Base-by-base conservation (phyloP, 768 basidiomycete species). In the Suillus plorans region DNA sequence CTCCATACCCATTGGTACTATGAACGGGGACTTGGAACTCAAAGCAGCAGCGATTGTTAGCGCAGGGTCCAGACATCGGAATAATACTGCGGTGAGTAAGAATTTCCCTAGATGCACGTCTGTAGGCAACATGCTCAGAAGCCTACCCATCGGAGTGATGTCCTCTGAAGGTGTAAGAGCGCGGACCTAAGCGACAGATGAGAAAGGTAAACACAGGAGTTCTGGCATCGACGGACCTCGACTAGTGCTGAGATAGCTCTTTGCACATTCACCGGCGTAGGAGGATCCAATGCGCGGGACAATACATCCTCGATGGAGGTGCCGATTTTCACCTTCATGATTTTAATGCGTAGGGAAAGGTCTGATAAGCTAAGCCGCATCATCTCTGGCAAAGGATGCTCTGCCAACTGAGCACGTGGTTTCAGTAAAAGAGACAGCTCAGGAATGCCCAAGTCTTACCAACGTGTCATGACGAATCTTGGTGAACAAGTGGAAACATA, bases 81-180 rank as follows among this genome's bases (percentile, higher is more conserved):
- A 92, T 45, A 95, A 74, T 2, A 90, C 88, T 6, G 95, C 90
- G 31, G 89, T 86, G 49, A 99, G 81, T 18, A 99, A 81, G 73
- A 98, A 92, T 79, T 98, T 97, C 45, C 95, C 96, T 4, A 97
- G 85, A 73, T 98, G 94, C 18, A 99, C 96, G 72, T 99, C 97
- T 55, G 95, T 93, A 0, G 97, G 97, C 45, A 99, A 80, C 73
- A 93, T 92, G 79, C 93, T 94, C 47, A 99, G 82, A 28, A 97
- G 80, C 61, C 89, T 82, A 47, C 97, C 97, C 88, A 98, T 91
- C 0, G 95, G 90, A 1, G 97, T 98, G 66, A 99, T 96, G 20
- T 97, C 95, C 74, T 99, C 94, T 1, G 81, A 80, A 3, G 84
- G 70, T 1, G 94, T 98, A 65, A 99, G 79, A 6, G 97, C 96